A percentile compares a stretch with the other conserved stretches of the same genome.
Evolutionary conservation across 2,329 filamentous ascomycete species (phyloP).

Genomic region (Ophiostoma ulmi): DNA sequence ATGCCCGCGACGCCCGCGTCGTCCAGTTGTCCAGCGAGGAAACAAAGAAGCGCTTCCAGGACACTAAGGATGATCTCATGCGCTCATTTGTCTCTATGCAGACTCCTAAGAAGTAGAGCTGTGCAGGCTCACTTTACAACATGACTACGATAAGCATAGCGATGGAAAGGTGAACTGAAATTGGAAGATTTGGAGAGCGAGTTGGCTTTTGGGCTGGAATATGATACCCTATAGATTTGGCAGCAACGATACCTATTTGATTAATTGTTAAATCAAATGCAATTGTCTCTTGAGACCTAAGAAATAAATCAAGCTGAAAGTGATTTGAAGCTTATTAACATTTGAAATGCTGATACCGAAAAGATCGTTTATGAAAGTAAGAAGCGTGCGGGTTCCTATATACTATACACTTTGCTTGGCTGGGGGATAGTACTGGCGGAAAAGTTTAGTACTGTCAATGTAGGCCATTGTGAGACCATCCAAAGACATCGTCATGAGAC

Average conservation of each 20-base stretch:
- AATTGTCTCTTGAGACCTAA: background rate
- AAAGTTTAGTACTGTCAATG: background rate
- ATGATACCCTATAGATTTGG: background rate
- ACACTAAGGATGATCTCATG: conserved; percentile 45
- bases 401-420: background rate
- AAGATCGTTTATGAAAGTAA: no score
- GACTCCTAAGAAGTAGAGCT: background rate
- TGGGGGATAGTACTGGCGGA: no score
- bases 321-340: no score
- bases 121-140: background rate
- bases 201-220: background rate
- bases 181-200: background rate
- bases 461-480: background rate
- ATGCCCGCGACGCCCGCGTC: conserved; percentile 31
- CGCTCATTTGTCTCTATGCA: conserved; percentile 31
- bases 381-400: background rate
- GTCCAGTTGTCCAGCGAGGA: conserved; percentile 35
- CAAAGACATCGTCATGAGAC: no score
- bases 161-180: background rate
- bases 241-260: conserved; percentile 2
- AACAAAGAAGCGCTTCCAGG: conserved; percentile 38
- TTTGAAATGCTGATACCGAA: no score
- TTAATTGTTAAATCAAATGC: background rate
- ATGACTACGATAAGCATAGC: background rate
- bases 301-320: background rate